Base-by-base conservation (phyloP, 495 filamentous ascomycete genomes). In the Talaromyces borbonicus region DNA sequence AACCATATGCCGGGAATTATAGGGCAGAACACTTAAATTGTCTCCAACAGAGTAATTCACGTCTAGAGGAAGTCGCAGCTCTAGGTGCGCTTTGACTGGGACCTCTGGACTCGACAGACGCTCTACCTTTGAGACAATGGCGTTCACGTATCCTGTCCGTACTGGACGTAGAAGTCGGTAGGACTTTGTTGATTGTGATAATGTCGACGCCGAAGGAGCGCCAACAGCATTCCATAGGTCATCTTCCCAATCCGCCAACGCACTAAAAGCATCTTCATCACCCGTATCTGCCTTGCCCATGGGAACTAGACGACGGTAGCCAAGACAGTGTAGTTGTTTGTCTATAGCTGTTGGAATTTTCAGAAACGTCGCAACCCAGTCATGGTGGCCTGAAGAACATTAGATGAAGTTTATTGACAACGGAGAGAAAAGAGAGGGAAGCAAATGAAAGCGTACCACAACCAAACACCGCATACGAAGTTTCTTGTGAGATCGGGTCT, bases 281-380 rank as follows among this genome's bases (percentile, higher is more conserved):
- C 80, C 77, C 31, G 75, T 80, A 55, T 89, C 81, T 0, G 75
- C 67, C 1, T 74, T 55, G 6, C 84, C 84, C 12, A 75, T 57
- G 0, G 72, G 61, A 2, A 69, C 73, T 3, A 86, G 60, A 7
- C 74, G 64, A 36, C 59, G 68, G 30, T 71, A 74, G 11, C 83
- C 80, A 27, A 68, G 64, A 26, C 71, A 57, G 6, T 57, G 55
- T 14, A 81, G 59, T 4, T 72, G 60, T 1, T 61, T 49, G 49
- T 88, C 68, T 2, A 88, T 62, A 1, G 75, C 54, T 49, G 75
- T 86, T 8, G 85, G 85, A 19, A 90, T 70, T 23, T 69, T 67
- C 49, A 89, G 81, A 66, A 85, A 88, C 3, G 85, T 89, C 27
- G 75, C 57, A 0, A 66, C 64, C 85, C 85, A 89, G 52, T 89